A percentile compares a stretch with the other conserved stretches of the same genome.
These are phyloP conservation scores for Ceratocystis smalleyi DNA, from an alignment of 2,329 filamentous ascomycete genomes.

Conservation along the genomic window DNA sequence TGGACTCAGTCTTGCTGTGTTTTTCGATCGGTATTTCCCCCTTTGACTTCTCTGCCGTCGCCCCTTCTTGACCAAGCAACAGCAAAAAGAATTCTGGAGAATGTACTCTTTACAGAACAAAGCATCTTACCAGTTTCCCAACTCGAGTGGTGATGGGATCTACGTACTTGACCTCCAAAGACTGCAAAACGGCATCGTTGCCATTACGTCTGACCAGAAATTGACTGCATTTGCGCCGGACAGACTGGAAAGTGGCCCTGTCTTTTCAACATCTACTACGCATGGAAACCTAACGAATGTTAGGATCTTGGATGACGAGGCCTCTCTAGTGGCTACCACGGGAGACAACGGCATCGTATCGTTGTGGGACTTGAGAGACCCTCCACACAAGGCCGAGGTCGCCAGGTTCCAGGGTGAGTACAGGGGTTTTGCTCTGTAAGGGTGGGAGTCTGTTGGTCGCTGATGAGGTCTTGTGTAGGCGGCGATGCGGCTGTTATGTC, in stretches of 20 bases:
- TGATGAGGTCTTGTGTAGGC: slow-evolving; percentile 3
- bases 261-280: slow-evolving; percentile 26
- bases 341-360: slow-evolving; percentile 55
- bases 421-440: background rate
- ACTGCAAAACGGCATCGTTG: slow-evolving; percentile 3
- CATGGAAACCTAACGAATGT: slow-evolving; percentile 51
- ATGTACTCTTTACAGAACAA: slow-evolving; percentile 16
- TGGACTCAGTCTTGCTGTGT: background rate
- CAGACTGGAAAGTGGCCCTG: slow-evolving; percentile 34
- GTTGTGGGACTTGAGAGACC: slow-evolving; percentile 48
- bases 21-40: background rate
- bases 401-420: slow-evolving; percentile 30
- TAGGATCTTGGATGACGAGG: slow-evolving; percentile 36
- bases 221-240: slow-evolving; percentile 13
- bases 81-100: background rate
- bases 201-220: slow-evolving; percentile 13
- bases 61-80: background rate
- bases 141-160: slow-evolving; percentile 13
- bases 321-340: slow-evolving; percentile 47
- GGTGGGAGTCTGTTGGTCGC: background rate
- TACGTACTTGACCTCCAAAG: slow-evolving; percentile 15
- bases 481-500: slow-evolving; percentile 40
- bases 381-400: slow-evolving; percentile 27
- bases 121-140: slow-evolving; percentile 14
- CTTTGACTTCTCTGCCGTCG: background rate